Conservation (phyloP, 805 yeast species). For the Teunomyces stri region DNA sequence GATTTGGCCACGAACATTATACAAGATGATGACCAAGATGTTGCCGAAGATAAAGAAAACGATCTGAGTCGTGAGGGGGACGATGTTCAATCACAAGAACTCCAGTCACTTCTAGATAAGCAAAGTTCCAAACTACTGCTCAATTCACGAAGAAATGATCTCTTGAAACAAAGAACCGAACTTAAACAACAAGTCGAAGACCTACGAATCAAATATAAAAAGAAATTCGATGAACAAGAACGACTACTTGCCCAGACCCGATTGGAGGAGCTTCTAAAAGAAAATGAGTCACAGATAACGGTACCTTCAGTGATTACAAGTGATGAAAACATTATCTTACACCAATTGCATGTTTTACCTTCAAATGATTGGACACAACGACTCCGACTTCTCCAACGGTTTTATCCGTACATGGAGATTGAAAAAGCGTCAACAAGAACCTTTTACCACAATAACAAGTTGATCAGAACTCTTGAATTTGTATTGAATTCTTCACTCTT, state of each 20-base stretch:
- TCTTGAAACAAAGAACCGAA: constrained; percentile 17
- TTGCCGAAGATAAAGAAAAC: background rate
- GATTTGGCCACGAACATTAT: constrained; percentile 7
- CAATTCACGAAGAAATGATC: constrained; percentile 13
- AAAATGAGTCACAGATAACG: constrained; percentile 9
- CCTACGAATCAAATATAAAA: constrained; percentile 10
- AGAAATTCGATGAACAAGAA: constrained; percentile 12
- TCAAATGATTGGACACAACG: constrained; percentile 28
- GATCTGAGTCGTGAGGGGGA: background rate
- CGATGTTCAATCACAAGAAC: background rate
- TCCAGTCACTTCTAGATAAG: background rate
- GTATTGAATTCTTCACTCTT: constrained; percentile 18
- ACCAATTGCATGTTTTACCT: constrained; percentile 33
- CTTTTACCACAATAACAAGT: constrained; percentile 9
- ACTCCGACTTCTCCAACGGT: constrained; percentile 16
- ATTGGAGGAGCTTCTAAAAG: constrained; percentile 18
- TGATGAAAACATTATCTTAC: constrained; percentile 20
- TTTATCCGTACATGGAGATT: constrained; percentile 24
- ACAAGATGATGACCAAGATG: background rate
- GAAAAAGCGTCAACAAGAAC: constrained; percentile 13
- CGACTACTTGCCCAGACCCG: constrained; percentile 12
- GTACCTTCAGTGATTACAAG: background rate
- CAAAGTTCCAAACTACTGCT: constrained; percentile 16
- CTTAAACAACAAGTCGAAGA: constrained; percentile 16
- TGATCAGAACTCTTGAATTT: constrained; percentile 16